Evolutionary conservation across 2,329 filamentous ascomycete species (phyloP), one percentile per base, ranked within the genome.

Genomic region (Colletotrichum agaves): DNA sequence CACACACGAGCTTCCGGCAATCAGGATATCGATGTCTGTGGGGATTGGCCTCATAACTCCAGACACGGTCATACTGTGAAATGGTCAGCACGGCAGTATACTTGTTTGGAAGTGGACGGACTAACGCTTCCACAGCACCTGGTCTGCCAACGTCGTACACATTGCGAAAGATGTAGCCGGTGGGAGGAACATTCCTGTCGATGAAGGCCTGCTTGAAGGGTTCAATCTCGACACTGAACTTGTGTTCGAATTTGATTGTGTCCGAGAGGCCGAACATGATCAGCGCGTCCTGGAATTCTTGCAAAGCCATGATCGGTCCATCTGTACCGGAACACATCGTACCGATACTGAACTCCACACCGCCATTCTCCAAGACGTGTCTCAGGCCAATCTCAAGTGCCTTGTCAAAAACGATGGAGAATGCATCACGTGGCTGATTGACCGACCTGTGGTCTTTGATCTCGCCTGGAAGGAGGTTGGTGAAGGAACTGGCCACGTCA

Each of bases 251-350:
- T 2, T 79, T 72, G 35, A 90, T 77, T 11, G 77, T 73, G 5
- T 70, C 70, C 1, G 75, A 69, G 19, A 75, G 75, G 3, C 77
- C 74, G 21, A 66, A 44, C 3, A 67, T 63, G 73, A 75, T 75
- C 77, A 73, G 60, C 3, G 84, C 79, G 15, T 85, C 79, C 43
- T 79, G 76, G 50, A 93, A 78, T 75, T 90, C 80, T 13, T 87
- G 79, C 13, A 93, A 74, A 0, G 90, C 89, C 1, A 94, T 81
- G 2, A 95, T 78, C 0, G 92, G 92, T 4, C 88, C 88, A 71
- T 95, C 92, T 0, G 92, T 94, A 0, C 92, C 92, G 1, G 91
- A 94, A 74, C 91, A 94, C 81, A 94, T 88, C 0, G 92, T 95
- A 0, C 85, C 91, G 27, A 94, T 75, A n/a, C 74, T 74, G 55